These are phyloP conservation scores for Pythium angustatum DNA, from an alignment of 352 stramenopile genomes.

Conservation along the genomic window DNA sequence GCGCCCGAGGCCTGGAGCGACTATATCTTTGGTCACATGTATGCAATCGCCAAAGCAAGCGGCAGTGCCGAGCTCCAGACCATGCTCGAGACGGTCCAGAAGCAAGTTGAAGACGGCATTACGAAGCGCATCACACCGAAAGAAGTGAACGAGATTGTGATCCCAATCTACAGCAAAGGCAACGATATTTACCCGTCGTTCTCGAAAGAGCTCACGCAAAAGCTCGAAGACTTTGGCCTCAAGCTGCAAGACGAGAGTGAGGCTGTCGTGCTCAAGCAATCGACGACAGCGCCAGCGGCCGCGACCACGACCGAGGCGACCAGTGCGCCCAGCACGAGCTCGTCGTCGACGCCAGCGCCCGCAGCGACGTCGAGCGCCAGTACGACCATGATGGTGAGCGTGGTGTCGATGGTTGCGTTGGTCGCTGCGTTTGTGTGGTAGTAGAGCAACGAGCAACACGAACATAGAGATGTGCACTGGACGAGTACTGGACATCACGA, in stretches of 20 bases:
- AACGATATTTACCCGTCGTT: background rate
- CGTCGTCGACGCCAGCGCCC: background rate
- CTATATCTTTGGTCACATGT: background rate
- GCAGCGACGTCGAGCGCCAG: background rate
- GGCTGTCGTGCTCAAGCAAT: background rate
- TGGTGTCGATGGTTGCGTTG: background rate
- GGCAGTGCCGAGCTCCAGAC: background rate
- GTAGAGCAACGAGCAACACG: too few species aligned
- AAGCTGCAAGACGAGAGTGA: background rate
- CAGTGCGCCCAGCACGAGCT: background rate
- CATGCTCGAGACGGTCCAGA: background rate
- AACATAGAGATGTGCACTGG: too few species aligned
- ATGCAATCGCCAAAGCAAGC: background rate
- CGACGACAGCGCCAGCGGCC: background rate
- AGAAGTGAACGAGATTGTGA: background rate
- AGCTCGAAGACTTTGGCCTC: background rate
- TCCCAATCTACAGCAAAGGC: background rate
- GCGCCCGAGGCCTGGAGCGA: background rate
- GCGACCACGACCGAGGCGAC: background rate
- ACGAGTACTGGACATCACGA: too few species aligned
- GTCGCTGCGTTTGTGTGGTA: too few species aligned
- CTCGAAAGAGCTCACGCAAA: background rate
- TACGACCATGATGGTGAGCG: background rate
- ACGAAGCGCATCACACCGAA: background rate
- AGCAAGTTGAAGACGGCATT: background rate